These are phyloP conservation scores for Fusarium austroafricanum DNA, from an alignment of 2,329 filamentous ascomycete genomes.

Conservation along the genomic window DNA sequence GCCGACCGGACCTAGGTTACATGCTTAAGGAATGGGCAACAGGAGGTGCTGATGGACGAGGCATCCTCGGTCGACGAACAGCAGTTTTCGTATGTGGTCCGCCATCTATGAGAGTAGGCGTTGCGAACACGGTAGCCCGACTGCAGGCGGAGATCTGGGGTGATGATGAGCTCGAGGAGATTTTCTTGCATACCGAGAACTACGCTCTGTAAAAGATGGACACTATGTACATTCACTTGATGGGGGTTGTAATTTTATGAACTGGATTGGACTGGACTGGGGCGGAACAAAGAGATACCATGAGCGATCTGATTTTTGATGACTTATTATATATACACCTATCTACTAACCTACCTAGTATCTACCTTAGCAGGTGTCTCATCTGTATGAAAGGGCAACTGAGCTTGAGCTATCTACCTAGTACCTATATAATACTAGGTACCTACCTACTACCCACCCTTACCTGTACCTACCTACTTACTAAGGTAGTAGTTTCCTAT, in stretches of 20 bases:
- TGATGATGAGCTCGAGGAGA: conserved; percentile 82
- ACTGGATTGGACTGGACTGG: not conserved
- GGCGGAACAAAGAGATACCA: conserved; percentile 45
- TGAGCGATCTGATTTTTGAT: conserved; percentile 43
- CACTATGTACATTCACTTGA: not conserved
- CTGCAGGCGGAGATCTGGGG: conserved; percentile 87
- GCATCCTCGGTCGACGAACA: conserved; percentile 80
- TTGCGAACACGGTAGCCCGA: conserved; percentile 84
- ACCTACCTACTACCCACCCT: conserved; percentile 16
- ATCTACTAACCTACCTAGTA: not conserved
- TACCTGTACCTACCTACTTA: conserved; percentile 24
- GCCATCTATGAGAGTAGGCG: conserved; percentile 85
- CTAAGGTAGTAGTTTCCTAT: too few relatives aligned
- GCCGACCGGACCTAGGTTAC: conserved; percentile 86
- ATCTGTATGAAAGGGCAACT: conserved; percentile 27
- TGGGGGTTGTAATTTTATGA: conserved; percentile 40
- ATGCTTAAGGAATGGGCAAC: conserved; percentile 86
- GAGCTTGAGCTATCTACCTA: conserved; percentile 34
- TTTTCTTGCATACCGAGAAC: conserved; percentile 95
- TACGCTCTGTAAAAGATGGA: conserved; percentile 75
- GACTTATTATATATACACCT: conserved; percentile 13
- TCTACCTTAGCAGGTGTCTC: conserved; percentile 9
- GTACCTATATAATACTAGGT: too few relatives aligned
- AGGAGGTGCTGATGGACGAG: conserved; percentile 72
- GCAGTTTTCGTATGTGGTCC: conserved; percentile 96